phyloP scores from a whole-genome alignment of 345 rosid species.

The Eutrema heterophyllum region DNA sequence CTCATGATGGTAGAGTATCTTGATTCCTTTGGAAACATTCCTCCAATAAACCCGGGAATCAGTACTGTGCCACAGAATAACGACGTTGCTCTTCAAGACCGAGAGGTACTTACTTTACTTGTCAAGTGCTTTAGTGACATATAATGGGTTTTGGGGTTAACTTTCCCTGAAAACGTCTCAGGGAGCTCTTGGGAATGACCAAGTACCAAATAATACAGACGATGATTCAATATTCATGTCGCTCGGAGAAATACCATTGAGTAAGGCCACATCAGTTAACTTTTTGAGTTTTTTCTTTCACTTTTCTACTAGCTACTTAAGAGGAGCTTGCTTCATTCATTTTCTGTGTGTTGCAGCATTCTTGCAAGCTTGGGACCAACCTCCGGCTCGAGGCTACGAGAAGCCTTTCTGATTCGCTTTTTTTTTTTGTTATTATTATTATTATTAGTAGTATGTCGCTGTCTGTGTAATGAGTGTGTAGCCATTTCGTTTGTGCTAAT shows the following conservation, averaged over 20 bases:
- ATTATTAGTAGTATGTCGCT: not conserved
- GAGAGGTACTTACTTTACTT: constrained; percentile 53
- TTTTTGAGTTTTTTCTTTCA: not conserved
- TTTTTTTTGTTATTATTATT: not conserved
- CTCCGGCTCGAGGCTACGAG: constrained; percentile 58
- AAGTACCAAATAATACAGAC: constrained; percentile 33
- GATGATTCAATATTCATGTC: constrained; percentile 98
- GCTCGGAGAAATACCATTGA: constrained; percentile 92
- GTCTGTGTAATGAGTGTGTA: constrained; percentile 16
- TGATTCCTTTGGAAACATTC: constrained; percentile 46
- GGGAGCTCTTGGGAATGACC: constrained; percentile 31
- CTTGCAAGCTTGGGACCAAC: constrained; percentile 80
- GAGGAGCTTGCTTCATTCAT: not conserved
- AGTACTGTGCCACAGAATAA: constrained; percentile 33
- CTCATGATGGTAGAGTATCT: constrained; percentile 81
- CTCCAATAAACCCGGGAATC: constrained; percentile 48
- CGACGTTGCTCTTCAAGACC: constrained; percentile 51
- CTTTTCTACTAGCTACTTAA: not conserved
- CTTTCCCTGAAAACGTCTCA: constrained; percentile 1
- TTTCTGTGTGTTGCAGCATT: constrained; percentile 47
- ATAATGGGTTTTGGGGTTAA: constrained; percentile 5
- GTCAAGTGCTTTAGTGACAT: not conserved
- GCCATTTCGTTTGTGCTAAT: constrained; percentile 12
- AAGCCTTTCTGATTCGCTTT: constrained; percentile 64
- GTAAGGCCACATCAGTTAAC: constrained; percentile 37